Base-by-base conservation (phyloP, 441 rosid species). In the Adansonia rubrostipa region DNA sequence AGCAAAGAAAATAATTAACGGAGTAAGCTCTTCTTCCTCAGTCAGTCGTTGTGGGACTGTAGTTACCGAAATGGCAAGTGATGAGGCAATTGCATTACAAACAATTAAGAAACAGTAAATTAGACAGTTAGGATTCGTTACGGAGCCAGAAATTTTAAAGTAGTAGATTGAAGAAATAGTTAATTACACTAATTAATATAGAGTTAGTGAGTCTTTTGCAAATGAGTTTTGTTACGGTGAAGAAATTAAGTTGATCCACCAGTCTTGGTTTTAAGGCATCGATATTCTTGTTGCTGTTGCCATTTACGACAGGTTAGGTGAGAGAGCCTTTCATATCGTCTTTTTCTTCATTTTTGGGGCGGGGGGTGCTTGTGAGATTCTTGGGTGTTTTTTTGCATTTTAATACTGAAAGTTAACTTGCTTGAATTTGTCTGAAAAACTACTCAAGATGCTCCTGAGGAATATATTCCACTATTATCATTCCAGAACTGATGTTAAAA, bases 51-150 rank as follows among this genome's bases (percentile, higher is more conserved):
- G 56, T 40, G 50, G 66, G 63, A 48, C 58, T 69, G 54, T 24
- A 13, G 14, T 24, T 24, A 24, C 67, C 14, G 17, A 2, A 69
- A 22, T 20, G 73, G 44, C 50, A 48, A 20, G 51, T 9, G 14
- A n/a, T 28, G 22, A 17, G 4, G 50, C 24, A 65, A 65, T 65
- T 50, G 19, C 33, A 36, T 54, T 54, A 63, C 63, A 65, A 40
- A 65, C 7, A 65, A 64, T 22, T 51, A 50, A 20, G 20, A 8
- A 20, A 28, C 14, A 56, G 67, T 78, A 66, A 70, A 74, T 78
- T 79, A 68, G 42, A 78, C 72, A 5, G 78, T 74, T 67, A 74
- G 82, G 76, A 65, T 76, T 73, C 80, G 70, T 75, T 75, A 48
- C 9, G 24, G 36, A 36, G 40, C 47, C 36, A 36, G 40, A 19